Conservation (phyloP, 2,329 filamentous ascomycete genomes). For the Neofusicoccum ribis region DNA sequence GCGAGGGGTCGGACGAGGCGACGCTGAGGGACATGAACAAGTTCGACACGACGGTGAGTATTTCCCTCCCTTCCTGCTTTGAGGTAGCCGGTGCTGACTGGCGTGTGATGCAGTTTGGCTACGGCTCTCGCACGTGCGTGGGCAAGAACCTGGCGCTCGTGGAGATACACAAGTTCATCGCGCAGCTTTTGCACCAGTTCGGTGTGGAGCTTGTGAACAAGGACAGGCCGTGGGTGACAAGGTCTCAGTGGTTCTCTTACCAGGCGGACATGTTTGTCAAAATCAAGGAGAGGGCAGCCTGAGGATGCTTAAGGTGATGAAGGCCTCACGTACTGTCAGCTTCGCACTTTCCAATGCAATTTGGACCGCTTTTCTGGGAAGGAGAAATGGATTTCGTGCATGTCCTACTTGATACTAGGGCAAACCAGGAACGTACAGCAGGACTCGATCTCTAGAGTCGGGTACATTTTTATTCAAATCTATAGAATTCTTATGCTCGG, state of each 20-base stretch:
- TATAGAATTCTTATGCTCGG: too few relatives aligned
- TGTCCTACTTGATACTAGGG: too few relatives aligned
- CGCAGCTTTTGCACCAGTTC: conserved; percentile 23
- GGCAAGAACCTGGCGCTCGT: conserved; percentile 39
- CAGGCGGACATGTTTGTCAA: conserved; percentile 6
- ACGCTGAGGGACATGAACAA: neutral
- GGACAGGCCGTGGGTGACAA: neutral
- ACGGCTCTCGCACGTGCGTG: conserved; percentile 40
- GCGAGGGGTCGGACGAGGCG: neutral
- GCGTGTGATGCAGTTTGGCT: conserved; percentile 30
- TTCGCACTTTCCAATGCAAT: too few relatives aligned
- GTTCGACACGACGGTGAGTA: neutral
- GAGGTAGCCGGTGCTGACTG: too few relatives aligned
- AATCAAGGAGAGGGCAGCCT: neutral
- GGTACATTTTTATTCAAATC: too few relatives aligned
- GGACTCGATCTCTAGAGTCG: too few relatives aligned
- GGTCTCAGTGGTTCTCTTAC: neutral
- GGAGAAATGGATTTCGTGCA: too few relatives aligned
- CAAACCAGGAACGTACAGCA: too few relatives aligned
- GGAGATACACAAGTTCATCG: conserved; percentile 37
- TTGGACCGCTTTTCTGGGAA: too few relatives aligned
- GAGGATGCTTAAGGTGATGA: too few relatives aligned
- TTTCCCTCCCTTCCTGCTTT: too few relatives aligned
- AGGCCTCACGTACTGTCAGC: too few relatives aligned
- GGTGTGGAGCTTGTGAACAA: neutral